These are phyloP conservation scores for Pyricularia pennisetigena DNA, from an alignment of 2,329 filamentous ascomycete genomes.

Conservation along the genomic window DNA sequence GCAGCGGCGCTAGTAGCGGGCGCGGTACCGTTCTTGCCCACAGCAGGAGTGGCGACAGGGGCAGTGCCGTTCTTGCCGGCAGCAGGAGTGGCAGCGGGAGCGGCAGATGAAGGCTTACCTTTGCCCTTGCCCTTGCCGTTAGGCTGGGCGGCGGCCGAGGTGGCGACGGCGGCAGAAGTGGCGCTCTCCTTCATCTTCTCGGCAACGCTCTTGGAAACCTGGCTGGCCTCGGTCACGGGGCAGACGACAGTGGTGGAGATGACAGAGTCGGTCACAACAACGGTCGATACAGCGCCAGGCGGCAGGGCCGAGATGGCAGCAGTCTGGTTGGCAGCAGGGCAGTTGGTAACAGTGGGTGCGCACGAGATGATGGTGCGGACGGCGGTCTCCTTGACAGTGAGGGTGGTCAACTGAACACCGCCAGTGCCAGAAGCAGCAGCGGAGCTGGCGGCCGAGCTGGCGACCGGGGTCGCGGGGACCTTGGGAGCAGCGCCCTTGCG, in stretches of 20 bases:
- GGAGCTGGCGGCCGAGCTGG: not conserved
- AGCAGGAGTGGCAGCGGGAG: constrained; percentile 18
- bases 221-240: constrained; percentile 28
- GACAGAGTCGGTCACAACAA: constrained; percentile 27
- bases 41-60: constrained; percentile 21
- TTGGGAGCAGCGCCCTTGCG: not conserved
- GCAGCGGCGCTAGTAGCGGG: not conserved
- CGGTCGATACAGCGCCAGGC: constrained; percentile 16
- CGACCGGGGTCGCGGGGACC: not conserved
- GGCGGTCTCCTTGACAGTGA: constrained; percentile 27
- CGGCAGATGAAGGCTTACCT: constrained; percentile 18
- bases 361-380: constrained; percentile 24
- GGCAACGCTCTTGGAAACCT: constrained; percentile 26
- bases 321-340: constrained; percentile 13
- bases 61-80: constrained; percentile 13
- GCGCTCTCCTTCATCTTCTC: not conserved
- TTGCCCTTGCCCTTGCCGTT: no score
- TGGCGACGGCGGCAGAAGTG: constrained; percentile 9
- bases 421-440: not conserved
- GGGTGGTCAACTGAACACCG: not conserved
- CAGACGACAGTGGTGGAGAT: constrained; percentile 28
- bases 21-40: constrained; percentile 14
- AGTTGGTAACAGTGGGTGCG: constrained; percentile 12
- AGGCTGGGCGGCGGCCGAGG: not conserved
- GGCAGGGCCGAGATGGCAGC: constrained; percentile 24